Conservation (phyloP, 1,284 basidiomycete species). For the Termitomyces sp. region DNA sequence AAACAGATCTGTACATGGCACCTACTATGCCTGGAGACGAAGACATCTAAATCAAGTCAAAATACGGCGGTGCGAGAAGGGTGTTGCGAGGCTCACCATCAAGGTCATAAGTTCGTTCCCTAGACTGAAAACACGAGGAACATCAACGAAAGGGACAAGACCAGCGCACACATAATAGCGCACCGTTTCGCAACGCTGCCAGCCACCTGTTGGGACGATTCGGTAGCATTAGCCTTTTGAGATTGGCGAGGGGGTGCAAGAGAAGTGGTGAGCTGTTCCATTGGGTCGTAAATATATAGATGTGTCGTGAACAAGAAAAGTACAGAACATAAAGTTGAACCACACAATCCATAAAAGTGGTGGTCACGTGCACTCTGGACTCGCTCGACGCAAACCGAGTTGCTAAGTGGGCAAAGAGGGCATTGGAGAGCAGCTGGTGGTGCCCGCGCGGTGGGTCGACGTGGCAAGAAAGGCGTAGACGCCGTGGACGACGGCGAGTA, state of each 20-base stretch:
- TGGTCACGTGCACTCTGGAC: constrained; percentile 1
- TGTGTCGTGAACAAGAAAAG: constrained; percentile 10
- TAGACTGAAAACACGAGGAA: constrained; percentile 33
- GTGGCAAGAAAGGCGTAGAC: not conserved
- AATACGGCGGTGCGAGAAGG: not conserved
- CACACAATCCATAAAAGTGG: too few species aligned
- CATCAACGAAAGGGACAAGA: not conserved
- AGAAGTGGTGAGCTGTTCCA: constrained; percentile 72
- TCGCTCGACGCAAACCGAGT: not conserved
- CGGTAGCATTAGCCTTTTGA: constrained; percentile 49
- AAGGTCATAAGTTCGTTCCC: constrained; percentile 80
- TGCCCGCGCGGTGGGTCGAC: not conserved
- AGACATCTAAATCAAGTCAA: constrained; percentile 57
- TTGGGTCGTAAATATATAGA: constrained; percentile 24
- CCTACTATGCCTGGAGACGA: constrained; percentile 77
- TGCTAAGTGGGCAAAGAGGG: not conserved
- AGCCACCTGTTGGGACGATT: constrained; percentile 48
- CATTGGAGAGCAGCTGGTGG: not conserved
- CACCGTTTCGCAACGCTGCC: constrained; percentile 81
- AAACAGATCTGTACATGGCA: constrained; percentile 11
- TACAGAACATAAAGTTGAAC: constrained; percentile 2
- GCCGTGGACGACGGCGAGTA: not conserved
- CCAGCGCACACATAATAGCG: constrained; percentile 10
- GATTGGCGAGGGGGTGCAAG: constrained; percentile 53
- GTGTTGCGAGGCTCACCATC: constrained; percentile 50